Evolutionary conservation across 495 filamentous ascomycete species (phyloP).

Genomic region (Penicillium pulvis): DNA sequence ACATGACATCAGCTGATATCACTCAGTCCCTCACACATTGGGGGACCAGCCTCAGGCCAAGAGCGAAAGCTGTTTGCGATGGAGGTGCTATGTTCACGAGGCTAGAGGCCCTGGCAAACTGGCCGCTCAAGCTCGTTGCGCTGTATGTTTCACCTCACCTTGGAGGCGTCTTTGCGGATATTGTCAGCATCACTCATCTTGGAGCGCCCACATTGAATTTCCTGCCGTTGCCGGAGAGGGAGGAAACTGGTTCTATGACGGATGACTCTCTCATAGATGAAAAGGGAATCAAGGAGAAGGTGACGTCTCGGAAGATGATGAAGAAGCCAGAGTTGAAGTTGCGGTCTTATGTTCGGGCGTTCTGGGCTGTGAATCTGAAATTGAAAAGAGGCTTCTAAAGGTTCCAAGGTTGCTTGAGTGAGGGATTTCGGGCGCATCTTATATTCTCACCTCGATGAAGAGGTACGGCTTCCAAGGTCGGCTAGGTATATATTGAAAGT

Average conservation of each 20-base stretch:
- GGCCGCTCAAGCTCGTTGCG: neutral
- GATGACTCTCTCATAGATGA: neutral
- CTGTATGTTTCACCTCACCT: neutral
- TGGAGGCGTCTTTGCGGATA: neutral
- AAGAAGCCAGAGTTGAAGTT: neutral
- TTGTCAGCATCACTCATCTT: neutral
- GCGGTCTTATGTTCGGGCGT: neutral
- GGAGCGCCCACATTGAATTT: neutral
- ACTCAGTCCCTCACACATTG: neutral
- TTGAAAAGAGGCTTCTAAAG: neutral
- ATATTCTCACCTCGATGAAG: no score
- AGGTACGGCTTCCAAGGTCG: no score
- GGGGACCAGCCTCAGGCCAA: neutral
- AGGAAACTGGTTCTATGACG: neutral
- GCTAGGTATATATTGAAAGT: no score
- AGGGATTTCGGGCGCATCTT: neutral
- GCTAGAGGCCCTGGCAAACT: neutral
- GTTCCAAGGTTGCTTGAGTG: neutral
- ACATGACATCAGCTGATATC: neutral
- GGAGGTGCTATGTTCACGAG: neutral
- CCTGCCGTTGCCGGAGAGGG: neutral
- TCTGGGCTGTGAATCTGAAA: neutral
- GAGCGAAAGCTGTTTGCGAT: neutral
- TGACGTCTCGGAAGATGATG: neutral
- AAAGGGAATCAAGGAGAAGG: no score